phyloP scores from a whole-genome alignment of 2,329 filamentous ascomycete genomes.

The Aureobasidium melanogenum region DNA sequence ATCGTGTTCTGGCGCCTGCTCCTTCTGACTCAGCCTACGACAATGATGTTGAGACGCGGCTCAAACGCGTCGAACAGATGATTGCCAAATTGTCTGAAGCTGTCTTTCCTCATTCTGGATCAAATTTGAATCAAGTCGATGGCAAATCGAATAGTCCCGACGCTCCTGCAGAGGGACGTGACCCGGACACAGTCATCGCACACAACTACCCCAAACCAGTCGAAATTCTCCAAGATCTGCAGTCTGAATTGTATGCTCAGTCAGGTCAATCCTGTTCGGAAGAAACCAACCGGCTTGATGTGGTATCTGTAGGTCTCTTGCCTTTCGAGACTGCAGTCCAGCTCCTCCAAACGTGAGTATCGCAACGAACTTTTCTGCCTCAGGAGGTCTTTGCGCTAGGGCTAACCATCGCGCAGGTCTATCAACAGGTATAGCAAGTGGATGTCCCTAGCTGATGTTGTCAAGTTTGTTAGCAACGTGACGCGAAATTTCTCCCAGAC shows the following conservation, averaged over 20 bases:
- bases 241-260: neutral
- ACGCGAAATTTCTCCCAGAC: neutral
- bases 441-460: neutral
- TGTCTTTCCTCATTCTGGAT: neutral
- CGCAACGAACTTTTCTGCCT: neutral
- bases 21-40: neutral
- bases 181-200: neutral
- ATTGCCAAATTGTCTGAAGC: neutral
- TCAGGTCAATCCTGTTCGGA: neutral
- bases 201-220: slow-evolving; percentile 6
- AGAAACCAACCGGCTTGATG: neutral
- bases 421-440: slow-evolving; percentile 4
- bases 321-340: neutral
- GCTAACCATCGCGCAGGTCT: neutral
- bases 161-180: neutral
- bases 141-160: neutral
- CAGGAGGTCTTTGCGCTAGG: no score
- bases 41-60: neutral
- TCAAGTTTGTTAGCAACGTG: neutral
- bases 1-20: neutral
- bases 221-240: slow-evolving; percentile 6
- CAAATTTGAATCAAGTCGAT: neutral
- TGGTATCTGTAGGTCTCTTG: neutral
- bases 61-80: neutral
- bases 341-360: neutral